Conservation (phyloP, 257 asterid species). For the Voacanga thouarsii region DNA sequence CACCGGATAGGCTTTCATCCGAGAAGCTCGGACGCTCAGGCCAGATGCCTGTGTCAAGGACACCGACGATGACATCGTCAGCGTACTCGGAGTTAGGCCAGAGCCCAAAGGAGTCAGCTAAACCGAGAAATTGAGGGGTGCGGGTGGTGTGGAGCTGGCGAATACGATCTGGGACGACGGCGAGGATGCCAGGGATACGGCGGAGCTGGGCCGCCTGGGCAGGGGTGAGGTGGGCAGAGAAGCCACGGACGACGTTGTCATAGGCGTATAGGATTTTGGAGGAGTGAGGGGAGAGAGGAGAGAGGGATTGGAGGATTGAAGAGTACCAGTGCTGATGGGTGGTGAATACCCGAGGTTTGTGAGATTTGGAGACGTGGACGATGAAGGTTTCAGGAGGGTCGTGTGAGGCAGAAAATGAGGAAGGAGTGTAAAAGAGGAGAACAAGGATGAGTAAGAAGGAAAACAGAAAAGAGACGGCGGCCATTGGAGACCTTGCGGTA, state of each 20-base stretch:
- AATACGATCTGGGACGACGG: slow-evolving; percentile 62
- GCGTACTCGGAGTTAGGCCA: slow-evolving; percentile 91
- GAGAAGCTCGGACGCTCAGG: slow-evolving; percentile 86
- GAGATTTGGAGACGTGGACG: slow-evolving; percentile 62
- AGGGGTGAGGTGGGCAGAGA: slow-evolving; percentile 65
- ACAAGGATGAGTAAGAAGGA: slow-evolving; percentile 24
- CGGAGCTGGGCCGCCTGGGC: slow-evolving; percentile 54
- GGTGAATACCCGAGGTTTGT: slow-evolving; percentile 59
- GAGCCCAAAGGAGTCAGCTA: slow-evolving; percentile 62
- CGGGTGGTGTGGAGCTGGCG: slow-evolving; percentile 77
- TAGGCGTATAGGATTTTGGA: slow-evolving; percentile 71
- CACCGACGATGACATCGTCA: slow-evolving; percentile 75
- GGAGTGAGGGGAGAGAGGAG: slow-evolving; percentile 46
- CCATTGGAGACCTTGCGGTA: background rate
- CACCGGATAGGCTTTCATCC: slow-evolving; percentile 60
- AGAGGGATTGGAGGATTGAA: slow-evolving; percentile 57
- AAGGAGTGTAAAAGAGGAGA: slow-evolving; percentile 12
- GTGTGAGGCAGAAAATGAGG: slow-evolving; percentile 24
- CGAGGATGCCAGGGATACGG: slow-evolving; percentile 48
- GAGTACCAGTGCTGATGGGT: slow-evolving; percentile 77
- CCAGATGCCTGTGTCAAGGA: slow-evolving; percentile 94
- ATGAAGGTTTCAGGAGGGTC: slow-evolving; percentile 61
- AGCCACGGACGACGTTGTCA: slow-evolving; percentile 58
- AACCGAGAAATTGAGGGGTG: slow-evolving; percentile 68
- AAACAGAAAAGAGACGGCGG: slow-evolving; percentile 17